These are phyloP conservation scores for Alternaria atra DNA, from an alignment of 2,329 filamentous ascomycete species.

Conservation along the genomic window DNA sequence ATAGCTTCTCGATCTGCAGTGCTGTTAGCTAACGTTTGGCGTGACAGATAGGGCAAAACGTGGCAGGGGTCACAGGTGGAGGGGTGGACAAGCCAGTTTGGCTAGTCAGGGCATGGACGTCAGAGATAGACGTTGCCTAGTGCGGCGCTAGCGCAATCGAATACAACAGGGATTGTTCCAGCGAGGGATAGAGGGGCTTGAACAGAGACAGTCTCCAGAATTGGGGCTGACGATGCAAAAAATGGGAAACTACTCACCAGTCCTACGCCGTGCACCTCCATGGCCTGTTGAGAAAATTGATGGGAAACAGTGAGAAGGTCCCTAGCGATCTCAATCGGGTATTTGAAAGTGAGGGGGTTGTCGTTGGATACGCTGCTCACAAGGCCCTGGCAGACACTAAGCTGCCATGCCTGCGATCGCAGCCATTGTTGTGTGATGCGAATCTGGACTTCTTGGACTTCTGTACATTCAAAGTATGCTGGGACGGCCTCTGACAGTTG, in stretches of 20 bases:
- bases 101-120: constrained; percentile 33
- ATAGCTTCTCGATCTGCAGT: constrained; percentile 76
- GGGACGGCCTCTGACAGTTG: constrained; percentile 64
- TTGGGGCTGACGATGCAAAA: constrained; percentile 19
- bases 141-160: constrained; percentile 31
- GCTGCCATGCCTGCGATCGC: constrained; percentile 75
- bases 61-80: constrained; percentile 20
- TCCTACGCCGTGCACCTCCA: constrained; percentile 78
- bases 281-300: constrained; percentile 74
- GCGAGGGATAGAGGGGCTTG: constrained; percentile 28
- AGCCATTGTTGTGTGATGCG: constrained; percentile 77
- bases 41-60: constrained; percentile 28
- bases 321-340: constrained; percentile 69
- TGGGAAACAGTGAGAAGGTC: constrained; percentile 70
- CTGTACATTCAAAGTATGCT: constrained; percentile 65
- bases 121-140: constrained; percentile 42
- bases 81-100: constrained; percentile 24
- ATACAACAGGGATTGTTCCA: constrained; percentile 33
- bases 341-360: constrained; percentile 68
- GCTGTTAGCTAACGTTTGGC: constrained; percentile 36
- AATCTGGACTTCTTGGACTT: constrained; percentile 74
- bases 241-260: constrained; percentile 63
- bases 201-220: constrained; percentile 22
- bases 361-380: constrained; percentile 68
- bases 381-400: constrained; percentile 71